Evolutionary conservation across 495 filamentous ascomycete species (phyloP).

Genomic region (Cercophora scortea): DNA sequence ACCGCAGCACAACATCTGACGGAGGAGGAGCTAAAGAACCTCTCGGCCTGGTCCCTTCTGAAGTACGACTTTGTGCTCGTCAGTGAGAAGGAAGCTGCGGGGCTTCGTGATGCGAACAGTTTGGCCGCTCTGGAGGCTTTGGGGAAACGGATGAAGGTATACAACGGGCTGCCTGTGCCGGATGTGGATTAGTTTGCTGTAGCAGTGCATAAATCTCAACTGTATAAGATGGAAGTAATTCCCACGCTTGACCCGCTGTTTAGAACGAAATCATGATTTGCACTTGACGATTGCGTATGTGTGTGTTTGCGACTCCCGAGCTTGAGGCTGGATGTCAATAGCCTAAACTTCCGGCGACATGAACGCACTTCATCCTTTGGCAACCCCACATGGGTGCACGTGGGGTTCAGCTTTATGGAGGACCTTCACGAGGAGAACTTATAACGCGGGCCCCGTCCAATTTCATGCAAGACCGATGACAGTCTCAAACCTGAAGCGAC

Average conservation of each 20-base stretch:
- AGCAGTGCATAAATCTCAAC: neutral
- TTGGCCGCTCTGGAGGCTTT: slow-evolving; percentile 55
- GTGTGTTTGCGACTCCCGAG: too few species aligned
- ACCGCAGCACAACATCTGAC: slow-evolving; percentile 14
- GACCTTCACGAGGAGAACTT: neutral
- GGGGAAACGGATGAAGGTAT: slow-evolving; percentile 60
- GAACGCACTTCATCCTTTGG: too few species aligned
- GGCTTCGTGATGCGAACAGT: slow-evolving; percentile 59
- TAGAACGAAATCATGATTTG: neutral
- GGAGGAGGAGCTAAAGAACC: slow-evolving; percentile 48
- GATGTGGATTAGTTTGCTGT: neutral
- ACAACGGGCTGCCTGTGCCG: neutral
- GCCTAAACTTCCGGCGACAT: too few species aligned
- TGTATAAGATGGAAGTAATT: neutral
- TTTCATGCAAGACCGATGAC: too few species aligned
- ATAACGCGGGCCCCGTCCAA: neutral
- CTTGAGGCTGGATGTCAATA: too few species aligned
- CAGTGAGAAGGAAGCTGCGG: slow-evolving; percentile 55
- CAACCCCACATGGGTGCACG: neutral
- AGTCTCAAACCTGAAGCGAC: neutral
- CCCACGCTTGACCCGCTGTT: neutral
- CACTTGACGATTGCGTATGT: too few species aligned
- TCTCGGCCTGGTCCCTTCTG: slow-evolving; percentile 54
- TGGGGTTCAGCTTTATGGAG: neutral
- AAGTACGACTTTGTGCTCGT: slow-evolving; percentile 62